Conservation (phyloP, 495 filamentous ascomycete genomes). For the Penicillium canariense region DNA sequence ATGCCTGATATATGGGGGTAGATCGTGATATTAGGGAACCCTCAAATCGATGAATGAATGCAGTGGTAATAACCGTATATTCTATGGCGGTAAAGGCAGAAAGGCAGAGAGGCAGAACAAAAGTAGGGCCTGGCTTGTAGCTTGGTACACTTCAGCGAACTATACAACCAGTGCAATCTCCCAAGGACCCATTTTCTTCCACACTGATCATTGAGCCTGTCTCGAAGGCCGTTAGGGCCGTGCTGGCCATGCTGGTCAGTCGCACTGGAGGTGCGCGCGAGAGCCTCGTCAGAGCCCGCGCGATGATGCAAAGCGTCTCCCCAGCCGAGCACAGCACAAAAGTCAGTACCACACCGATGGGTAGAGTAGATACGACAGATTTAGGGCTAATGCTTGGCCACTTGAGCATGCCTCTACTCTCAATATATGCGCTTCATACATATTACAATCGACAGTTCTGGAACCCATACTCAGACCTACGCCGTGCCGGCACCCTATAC, state of each 20-base stretch:
- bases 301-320: slow-evolving; percentile 19
- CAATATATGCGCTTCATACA: too few relatives aligned
- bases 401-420: background rate
- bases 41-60: slow-evolving; percentile 7
- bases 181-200: too few relatives aligned
- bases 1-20: background rate
- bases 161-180: too few relatives aligned
- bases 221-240: background rate
- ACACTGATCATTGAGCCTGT: too few relatives aligned
- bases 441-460: background rate
- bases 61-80: slow-evolving; percentile 2
- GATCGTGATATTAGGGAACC: slow-evolving; percentile 3
- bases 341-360: background rate
- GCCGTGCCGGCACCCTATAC: slow-evolving; percentile 9
- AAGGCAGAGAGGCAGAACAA: background rate
- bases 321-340: background rate
- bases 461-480: background rate
- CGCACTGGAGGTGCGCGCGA: background rate
- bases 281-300: background rate
- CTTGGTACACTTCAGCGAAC: too few relatives aligned
- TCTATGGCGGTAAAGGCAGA: background rate
- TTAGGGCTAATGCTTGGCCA: background rate
- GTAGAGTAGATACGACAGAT: background rate
- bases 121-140: background rate
- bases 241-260: background rate